Percentiles rank a stretch among this genome's conserved stretches.
Evolutionary conservation across 2,329 filamentous ascomycete genomes (phyloP).

Genomic region (Knufia petricola): DNA sequence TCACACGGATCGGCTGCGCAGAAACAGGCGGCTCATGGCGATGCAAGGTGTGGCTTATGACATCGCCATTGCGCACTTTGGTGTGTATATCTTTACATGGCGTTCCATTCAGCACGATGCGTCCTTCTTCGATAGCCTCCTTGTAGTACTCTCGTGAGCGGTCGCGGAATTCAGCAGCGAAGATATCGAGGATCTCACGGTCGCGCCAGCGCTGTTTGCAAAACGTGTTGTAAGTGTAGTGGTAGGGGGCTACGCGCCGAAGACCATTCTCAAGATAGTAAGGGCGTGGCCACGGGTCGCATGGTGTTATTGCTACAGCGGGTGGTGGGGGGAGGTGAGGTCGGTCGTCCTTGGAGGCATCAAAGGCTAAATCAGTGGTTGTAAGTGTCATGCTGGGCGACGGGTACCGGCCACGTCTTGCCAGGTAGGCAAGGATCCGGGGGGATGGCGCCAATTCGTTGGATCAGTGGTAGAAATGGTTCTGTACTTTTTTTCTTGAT

Average conservation of each 20-base stretch:
- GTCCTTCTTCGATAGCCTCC: constrained; percentile 68
- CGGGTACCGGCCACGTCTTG: constrained; percentile 28
- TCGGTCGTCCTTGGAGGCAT: constrained; percentile 11
- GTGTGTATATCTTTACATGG: constrained; percentile 55
- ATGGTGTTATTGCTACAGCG: constrained; percentile 19
- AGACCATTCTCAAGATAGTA: constrained; percentile 80
- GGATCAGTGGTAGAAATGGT: background rate
- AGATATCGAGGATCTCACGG: constrained; percentile 72
- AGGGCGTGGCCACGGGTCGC: constrained; percentile 52
- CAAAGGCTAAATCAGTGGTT: constrained; percentile 12
- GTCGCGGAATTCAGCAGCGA: constrained; percentile 85
- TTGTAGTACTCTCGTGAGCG: constrained; percentile 74
- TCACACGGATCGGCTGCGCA: constrained; percentile 64
- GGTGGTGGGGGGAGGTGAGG: constrained; percentile 16
- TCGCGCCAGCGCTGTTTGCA: constrained; percentile 92
- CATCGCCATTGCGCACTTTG: constrained; percentile 74
- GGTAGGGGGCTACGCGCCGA: constrained; percentile 74
- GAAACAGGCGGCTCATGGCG: constrained; percentile 93
- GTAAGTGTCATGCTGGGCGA: constrained; percentile 31
- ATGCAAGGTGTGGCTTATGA: constrained; percentile 87
- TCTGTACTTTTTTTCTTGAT: background rate
- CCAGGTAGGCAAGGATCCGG: constrained; percentile 32
- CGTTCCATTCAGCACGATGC: constrained; percentile 71
- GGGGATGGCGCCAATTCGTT: constrained; percentile 30
- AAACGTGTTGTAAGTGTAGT: constrained; percentile 89